Base-by-base conservation (phyloP, 306 rosid species). In the Hippophae gyantsensis region DNA sequence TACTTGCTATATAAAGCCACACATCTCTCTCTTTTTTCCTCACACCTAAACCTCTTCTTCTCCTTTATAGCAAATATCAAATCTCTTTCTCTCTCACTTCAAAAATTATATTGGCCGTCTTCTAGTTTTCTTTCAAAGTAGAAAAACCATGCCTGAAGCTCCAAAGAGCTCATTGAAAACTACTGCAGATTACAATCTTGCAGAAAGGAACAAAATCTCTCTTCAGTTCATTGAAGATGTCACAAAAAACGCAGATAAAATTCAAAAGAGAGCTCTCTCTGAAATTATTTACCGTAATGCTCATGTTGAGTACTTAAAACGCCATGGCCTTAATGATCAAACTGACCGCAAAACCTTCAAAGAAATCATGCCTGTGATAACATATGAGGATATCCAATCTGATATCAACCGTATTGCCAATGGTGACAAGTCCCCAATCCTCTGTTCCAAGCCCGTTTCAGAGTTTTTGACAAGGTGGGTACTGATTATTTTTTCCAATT, bases 391-490 rank as follows among this genome's bases (percentile, higher is more conserved):
- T 23, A 60, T 84, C 69, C 74, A 84, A 25, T 40, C 67, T 13
- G 78, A 76, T 54, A 58, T 84, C 42, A 67, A 60, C 55, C 85
- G 87, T 59, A 84, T 84, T 46, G 85, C 92, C 65, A 84, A 79
- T 65, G 92, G 92, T 47, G 87, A 84, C 67, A 56, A 79, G 14
- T 79, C 85, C 43, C 76, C 78, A 6, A 84, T 84, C 71, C 82
- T 84, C 2, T 76, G 78, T 61, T 69, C 92, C 13, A 70, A 46
- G 5, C 83, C 85, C 67, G 27, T 84, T 27, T 67, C 87, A 3
- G 78, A 76, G 54, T 84, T 84, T 42, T 61, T 84, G 32, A 81
- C 92, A 32, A 84, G 92, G 89, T 82, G 10, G 10, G 9, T 13
- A 7, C 38, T 4, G 5, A 32, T 32, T 32, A 32, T 32, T 32